Evolutionary conservation across 2,329 filamentous ascomycete genomes (phyloP), one percentile per base, ranked within the genome.

Genomic region (Aaosphaeria arxii): DNA sequence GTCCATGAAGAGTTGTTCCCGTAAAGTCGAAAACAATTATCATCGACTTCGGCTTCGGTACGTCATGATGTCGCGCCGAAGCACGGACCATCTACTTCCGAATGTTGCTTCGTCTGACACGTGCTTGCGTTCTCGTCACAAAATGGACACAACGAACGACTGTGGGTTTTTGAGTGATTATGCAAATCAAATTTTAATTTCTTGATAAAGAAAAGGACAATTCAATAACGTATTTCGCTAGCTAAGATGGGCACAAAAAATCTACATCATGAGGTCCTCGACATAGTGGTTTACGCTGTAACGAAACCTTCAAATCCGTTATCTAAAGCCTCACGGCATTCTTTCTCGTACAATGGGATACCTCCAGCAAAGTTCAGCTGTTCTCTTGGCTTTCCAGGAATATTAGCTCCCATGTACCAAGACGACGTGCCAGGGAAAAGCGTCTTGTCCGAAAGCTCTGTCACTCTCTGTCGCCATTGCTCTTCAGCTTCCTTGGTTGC

Each of bases 341-440:
- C 60, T 50, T 69, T 61, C 50, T 67, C 66, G 39, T 76, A 75
- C 51, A 66, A 29, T 1, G 69, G 69, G 40, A 73, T 63, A 0
- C 74, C 74, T 5, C 74, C 73, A 7, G 72, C 63, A 55, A 68
- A 77, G 42, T 69, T 75, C 43, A 77, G 57, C 48, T 74, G 73
- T 59, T 76, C 74, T 11, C 70, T 63, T 7, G 67, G 61, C 62
- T 75, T 76, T 9, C 74, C 74, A 1, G 74, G 73, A 7, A 77
- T 64, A 40, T 76, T 77, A 9, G 70, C 71, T 5, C 69, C 69
- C 70, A 71, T 72, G 44, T 76, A 76, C 73, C 71, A 74, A 5
- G 62, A 66, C 29, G 71, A 67, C 0, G 70, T 70, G 29, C 63
- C 62, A 6, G 71, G 71, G 53, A 74, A 70, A 24, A 76, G 52